Conservation (phyloP, 202 grass and related monocot species). For the Bolboschoenoplectus hybrid region DNA sequence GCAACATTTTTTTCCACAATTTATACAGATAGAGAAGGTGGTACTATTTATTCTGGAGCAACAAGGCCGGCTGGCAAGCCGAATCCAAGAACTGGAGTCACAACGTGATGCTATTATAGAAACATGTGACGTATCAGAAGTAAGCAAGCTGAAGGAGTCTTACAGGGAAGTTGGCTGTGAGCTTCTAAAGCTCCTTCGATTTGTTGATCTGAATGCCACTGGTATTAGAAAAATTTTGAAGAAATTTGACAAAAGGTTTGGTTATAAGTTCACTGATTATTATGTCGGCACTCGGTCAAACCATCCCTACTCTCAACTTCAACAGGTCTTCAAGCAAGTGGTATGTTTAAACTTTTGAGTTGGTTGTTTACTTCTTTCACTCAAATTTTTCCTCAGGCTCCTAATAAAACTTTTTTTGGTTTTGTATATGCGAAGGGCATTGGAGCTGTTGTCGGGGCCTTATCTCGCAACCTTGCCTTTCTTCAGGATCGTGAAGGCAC, state of each 20-base stretch:
- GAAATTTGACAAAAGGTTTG: conserved; percentile 90
- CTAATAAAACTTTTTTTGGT: conserved; percentile 32
- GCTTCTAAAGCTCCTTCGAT: conserved; percentile 81
- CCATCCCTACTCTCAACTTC: conserved; percentile 93
- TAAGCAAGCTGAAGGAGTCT: conserved; percentile 54
- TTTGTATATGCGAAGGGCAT: conserved; percentile 61
- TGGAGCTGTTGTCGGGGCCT: conserved; percentile 81
- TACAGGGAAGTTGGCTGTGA: conserved; percentile 74
- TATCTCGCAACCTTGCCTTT: conserved; percentile 83
- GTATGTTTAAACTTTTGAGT: conserved; percentile 45
- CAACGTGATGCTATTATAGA: conserved; percentile 45
- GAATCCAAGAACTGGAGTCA: conserved; percentile 67
- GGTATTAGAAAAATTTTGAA: conserved; percentile 92
- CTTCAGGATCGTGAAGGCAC: conserved; percentile 75
- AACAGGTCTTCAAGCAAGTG: conserved; percentile 98
- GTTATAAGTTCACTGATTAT: conserved; percentile 84
- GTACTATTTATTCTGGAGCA: conserved; percentile 92
- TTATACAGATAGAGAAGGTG: conserved; percentile 83
- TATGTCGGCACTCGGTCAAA: conserved; percentile 86
- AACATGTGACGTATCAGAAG: conserved; percentile 52
- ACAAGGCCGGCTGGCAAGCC: conserved; percentile 75
- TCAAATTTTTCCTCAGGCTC: neutral
- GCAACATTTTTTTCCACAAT: conserved; percentile 16
- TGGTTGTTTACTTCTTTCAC: conserved; percentile 27
- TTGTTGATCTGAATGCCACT: conserved; percentile 89